Base-by-base conservation (phyloP, 2,329 filamentous ascomycete species). In the Talaromyces funiculosus region DNA sequence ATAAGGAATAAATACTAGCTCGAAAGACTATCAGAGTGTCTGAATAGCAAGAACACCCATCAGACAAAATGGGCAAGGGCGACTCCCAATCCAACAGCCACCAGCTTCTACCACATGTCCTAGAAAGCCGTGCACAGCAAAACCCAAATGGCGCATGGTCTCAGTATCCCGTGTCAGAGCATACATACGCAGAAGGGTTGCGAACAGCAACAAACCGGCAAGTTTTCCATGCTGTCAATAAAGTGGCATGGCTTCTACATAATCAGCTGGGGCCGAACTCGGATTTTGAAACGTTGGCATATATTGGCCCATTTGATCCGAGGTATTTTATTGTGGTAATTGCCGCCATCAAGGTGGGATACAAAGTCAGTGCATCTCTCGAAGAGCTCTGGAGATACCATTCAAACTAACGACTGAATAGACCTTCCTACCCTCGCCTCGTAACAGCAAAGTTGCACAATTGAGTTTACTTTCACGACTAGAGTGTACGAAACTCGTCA, bases 281-380 rank as follows among this genome's bases (percentile, higher is more conserved):
- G 4, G 20, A n/a, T 22, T 60, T 60, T 35, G 57, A 60, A 22
- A 51, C 51, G 63, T 63, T 38, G 62, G 61, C n/a, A n/a, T 61
- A 61, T 42, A 38, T 56, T 10, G 59, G 59, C 16, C 59, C 59
- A 18, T 61, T 54, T 31, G 59, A 61, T 33, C 26, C 47, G 26
- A 55, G 59, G 22, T 61, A 61, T 57, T 38, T 38, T 43, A 49
- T 54, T 65, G 64, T 43, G 63, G 61, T 45, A 53, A 60, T 53
- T 56, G 61, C 58, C 58, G 64, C 60, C 31, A 62, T 7, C 26
- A 47, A 29, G 53, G 60, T 31, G 60, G 64, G 37, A 65, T 56
- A 56, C 49, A 51, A 59, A 43, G 57, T 59, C 3, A 43, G 29
- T 51, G 24, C 35, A 29, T 20, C 16, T 22, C 20, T 9, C 12